Evolutionary conservation across 108 stramenopile species (phyloP).

Genomic region (Mayamaea pseudoterrestris): DNA sequence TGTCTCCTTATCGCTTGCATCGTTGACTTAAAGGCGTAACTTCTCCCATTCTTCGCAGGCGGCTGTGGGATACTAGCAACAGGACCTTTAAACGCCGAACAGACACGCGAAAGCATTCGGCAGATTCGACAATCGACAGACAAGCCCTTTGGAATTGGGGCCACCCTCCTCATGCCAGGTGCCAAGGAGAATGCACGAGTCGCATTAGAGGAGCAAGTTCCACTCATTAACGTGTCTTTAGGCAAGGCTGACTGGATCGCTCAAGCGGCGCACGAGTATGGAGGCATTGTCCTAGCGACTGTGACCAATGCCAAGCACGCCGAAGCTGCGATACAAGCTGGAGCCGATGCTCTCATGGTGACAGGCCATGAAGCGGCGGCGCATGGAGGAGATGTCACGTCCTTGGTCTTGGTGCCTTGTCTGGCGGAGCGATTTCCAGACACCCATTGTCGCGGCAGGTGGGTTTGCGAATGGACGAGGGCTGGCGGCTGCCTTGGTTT

Average conservation of each 20-base stretch:
- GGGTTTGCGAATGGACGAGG: constrained; percentile 86
- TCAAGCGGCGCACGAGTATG: constrained; percentile 52
- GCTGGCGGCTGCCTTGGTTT: constrained; percentile 58
- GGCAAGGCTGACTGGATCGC: constrained; percentile 83
- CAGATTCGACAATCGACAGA: constrained; percentile 47
- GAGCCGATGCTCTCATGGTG: constrained; percentile 77
- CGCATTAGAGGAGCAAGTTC: constrained; percentile 77
- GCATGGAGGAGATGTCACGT: constrained; percentile 81
- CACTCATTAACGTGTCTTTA: constrained; percentile 72
- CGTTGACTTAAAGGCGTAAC: background rate
- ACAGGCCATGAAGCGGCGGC: constrained; percentile 91
- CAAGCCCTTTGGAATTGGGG: constrained; percentile 74
- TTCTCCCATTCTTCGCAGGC: too few species aligned
- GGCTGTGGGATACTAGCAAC: constrained; percentile 78
- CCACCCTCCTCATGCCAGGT: constrained; percentile 81
- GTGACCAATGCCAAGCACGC: constrained; percentile 78
- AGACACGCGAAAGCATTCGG: constrained; percentile 57
- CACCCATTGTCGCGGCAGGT: constrained; percentile 80
- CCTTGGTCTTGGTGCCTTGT: constrained; percentile 57
- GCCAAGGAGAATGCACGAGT: constrained; percentile 71
- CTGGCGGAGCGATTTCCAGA: constrained; percentile 63
- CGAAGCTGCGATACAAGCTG: constrained; percentile 37
- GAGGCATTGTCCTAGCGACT: constrained; percentile 68
- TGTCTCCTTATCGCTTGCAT: background rate
- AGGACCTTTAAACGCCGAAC: constrained; percentile 57